These are phyloP conservation scores for Apiospora hydei DNA, from an alignment of 2,329 filamentous ascomycete species.

Conservation along the genomic window DNA sequence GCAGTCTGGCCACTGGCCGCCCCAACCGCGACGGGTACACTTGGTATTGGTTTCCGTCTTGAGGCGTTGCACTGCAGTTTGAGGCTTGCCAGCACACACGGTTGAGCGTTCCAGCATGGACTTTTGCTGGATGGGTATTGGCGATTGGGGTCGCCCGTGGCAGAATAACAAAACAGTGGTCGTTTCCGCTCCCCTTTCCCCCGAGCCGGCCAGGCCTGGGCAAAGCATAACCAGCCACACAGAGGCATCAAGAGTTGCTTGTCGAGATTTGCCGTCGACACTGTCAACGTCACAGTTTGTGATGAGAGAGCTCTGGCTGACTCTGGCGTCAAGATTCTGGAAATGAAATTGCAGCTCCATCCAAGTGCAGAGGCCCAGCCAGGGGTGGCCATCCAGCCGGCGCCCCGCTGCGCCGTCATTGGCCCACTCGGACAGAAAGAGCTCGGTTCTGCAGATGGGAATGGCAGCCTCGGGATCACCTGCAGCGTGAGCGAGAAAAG, in stretches of 20 bases:
- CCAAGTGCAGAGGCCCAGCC: neutral
- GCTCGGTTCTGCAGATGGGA: neutral
- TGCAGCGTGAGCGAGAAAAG: neutral
- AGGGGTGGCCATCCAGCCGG: neutral
- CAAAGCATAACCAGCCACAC: neutral
- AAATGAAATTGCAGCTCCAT: constrained; percentile 14
- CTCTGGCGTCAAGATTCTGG: constrained; percentile 10
- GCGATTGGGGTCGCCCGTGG: neutral
- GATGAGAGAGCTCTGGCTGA: neutral
- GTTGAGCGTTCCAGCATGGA: neutral
- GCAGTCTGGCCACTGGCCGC: neutral
- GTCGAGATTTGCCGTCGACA: neutral
- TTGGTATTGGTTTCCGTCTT: neutral
- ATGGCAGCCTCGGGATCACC: constrained; percentile 5
- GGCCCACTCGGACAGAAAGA: neutral
- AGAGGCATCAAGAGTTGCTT: neutral
- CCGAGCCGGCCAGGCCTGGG: neutral
- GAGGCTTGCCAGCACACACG: constrained; percentile 8
- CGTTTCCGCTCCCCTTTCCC: neutral
- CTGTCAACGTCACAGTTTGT: neutral
- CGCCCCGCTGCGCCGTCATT: neutral
- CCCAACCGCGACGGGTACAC: neutral
- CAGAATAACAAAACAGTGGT: neutral
- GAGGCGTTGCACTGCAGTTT: neutral
- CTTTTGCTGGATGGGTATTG: too few relatives aligned